These are phyloP conservation scores for Cadophora sp. DNA, from an alignment of 2,329 filamentous ascomycete genomes.

Conservation along the genomic window DNA sequence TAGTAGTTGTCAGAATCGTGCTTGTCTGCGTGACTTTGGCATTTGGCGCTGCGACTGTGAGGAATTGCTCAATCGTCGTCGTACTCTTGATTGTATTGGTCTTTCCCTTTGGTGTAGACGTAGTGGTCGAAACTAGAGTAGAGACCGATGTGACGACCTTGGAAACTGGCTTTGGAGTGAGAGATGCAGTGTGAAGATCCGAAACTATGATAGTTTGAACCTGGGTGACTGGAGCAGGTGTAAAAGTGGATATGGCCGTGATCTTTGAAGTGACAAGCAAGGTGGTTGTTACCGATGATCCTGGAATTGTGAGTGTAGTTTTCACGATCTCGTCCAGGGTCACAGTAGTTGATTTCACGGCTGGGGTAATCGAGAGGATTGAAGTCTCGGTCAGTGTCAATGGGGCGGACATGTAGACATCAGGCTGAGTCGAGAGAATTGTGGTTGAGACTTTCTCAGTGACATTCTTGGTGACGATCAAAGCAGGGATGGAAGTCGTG, in stretches of 20 bases:
- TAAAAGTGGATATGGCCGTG: slow-evolving; percentile 30
- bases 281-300: slow-evolving; percentile 34
- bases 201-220: slow-evolving; percentile 14
- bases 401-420: slow-evolving; percentile 32
- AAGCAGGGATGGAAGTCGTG: slow-evolving; percentile 34
- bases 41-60: slow-evolving; percentile 9
- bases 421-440: slow-evolving; percentile 25
- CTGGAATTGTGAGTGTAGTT: slow-evolving; percentile 37
- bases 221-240: slow-evolving; percentile 19
- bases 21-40: slow-evolving; percentile 6
- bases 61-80: not conserved
- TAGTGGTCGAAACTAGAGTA: not conserved
- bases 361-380: slow-evolving; percentile 19
- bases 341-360: slow-evolving; percentile 33
- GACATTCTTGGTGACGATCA: slow-evolving; percentile 39
- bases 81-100: slow-evolving; percentile 11
- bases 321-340: slow-evolving; percentile 30
- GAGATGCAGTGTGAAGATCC: slow-evolving; percentile 11
- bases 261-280: slow-evolving; percentile 33
- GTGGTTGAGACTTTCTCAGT: slow-evolving; percentile 41
- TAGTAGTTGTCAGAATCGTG: not conserved
- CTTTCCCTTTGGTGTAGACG: slow-evolving; percentile 20
- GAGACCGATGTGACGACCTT: slow-evolving; percentile 17
- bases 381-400: slow-evolving; percentile 33
- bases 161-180: slow-evolving; percentile 20